Evolutionary conservation across 345 rosid genomes (phyloP), one percentile per base, ranked within the genome.

Genomic region (Salix brachista): DNA sequence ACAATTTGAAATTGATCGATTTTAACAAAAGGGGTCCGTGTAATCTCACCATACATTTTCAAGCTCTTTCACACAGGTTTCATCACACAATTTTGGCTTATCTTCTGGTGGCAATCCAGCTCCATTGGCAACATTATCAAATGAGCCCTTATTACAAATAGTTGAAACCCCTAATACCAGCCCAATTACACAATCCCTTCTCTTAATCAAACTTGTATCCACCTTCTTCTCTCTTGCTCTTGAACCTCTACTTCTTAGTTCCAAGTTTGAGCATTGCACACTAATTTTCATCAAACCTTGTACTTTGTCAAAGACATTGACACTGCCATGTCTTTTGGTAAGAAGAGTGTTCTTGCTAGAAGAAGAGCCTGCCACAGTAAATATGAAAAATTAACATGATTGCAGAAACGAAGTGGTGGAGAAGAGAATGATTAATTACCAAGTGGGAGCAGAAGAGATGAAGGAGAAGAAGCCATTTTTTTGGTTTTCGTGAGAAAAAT

Each of bases 41-140:
- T 54, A 86, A 87, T 87, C 97, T 90, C 98, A 91, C 98, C 98
- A 87, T 91, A 91, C 98, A 89, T 96, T 96, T 96, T 93, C 94
- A 89, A 96, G 98, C 92, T 90, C 96, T 85, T 90, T 96, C 87
- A 85, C 97, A 54, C 97, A 91, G 25, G 81, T 69, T 1, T 83
- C 91, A 74, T 96, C 97, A 64, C 99, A 96, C 7, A 92, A 85
- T 76, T 80, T 88, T 21, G 94, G 94, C 75, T 91, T 88, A 48
- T 92, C 84, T 80, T 92, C 99, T 0, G 94, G 98, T n/a, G 99
- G 97, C 74, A 93, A 85, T 50, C 98, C 94, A 1, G 94, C 99
- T 81, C 89, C 91, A 19, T 62, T 72, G 75, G 92, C 88, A 58
- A 10, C 11, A 9, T n/a, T 10, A 1, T 77, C 80, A 70, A 75